Base-by-base conservation (phyloP, 2,329 filamentous ascomycete genomes). In the Penicillium sp. region DNA sequence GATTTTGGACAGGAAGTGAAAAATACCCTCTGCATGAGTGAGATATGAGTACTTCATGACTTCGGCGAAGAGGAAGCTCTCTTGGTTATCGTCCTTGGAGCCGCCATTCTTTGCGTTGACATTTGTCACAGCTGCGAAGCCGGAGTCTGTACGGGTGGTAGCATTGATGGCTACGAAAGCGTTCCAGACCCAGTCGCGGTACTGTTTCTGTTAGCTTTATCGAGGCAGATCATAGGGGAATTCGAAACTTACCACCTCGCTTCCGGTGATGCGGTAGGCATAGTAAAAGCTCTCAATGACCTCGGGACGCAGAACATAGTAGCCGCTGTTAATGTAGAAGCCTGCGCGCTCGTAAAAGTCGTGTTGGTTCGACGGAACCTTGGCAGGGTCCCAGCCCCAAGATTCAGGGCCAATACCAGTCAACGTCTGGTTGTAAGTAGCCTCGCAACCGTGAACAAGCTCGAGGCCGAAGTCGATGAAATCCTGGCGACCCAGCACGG, bases 21-120 rank as follows among this genome's bases (percentile, higher is more conserved):
- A 58, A 61, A 56, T 62, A 71, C 69, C 70, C 16, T 66, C 62
- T 0, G 82, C 79, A 66, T 85, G 84, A 53, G 89, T 88, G 62
- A 95, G 69, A 73, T 89, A 95, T 51, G 81, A 77, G 70, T 95
- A 95, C 79, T 95, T 95, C 70, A 95, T 69, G 57, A 91, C 87
- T 76, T 95, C 90, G 0, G 90, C 90, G 70, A 95, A 90, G 77
- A 88, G 86, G 75, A 94, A 95, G 64, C 87, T 92, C 74, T 95
- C 89, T 78, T 93, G 88, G 68, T 87, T 86, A 69, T 95, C 83
- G 39, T 72, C 70, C 53, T 81, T 84, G 0, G 73, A 71, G 1
- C 87, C 88, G 9, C 88, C 89, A 28, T 76, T 78, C 3, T 65
- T 62, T 3, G 72, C 74, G 60, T 88, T 89, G 42, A 95, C 88